phyloP scores from a whole-genome alignment of 176 grass and related monocot species.

The Thinopyrum elongatum region DNA sequence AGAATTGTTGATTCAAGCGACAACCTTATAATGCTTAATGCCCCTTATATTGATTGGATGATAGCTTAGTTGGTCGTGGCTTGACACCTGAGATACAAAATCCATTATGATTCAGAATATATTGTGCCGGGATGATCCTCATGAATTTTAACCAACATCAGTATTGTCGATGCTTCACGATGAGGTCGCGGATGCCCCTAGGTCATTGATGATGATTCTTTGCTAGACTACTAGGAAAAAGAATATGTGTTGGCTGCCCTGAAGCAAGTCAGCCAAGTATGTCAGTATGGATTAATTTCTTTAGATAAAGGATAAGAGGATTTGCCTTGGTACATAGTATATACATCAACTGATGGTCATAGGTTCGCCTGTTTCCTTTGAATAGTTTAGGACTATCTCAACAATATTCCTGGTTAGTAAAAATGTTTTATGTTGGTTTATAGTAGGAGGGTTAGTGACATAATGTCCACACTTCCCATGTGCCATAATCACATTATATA shows the following conservation, averaged over 20 bases:
- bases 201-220: background rate
- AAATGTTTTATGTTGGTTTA: background rate
- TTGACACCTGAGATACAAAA: background rate
- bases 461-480: background rate
- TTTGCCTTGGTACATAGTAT: background rate
- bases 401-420: background rate
- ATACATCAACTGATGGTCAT: background rate
- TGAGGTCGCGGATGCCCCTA: background rate
- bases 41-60: background rate
- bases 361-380: background rate
- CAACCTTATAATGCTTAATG: background rate
- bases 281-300: background rate
- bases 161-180: background rate
- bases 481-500: background rate
- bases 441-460: background rate
- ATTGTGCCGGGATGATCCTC: background rate
- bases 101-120: background rate
- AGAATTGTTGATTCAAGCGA: background rate
- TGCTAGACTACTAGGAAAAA: background rate
- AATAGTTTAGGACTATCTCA: background rate
- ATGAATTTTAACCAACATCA: background rate
- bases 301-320: background rate
- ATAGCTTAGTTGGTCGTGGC: background rate
- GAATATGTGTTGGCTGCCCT: background rate
- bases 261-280: background rate